These are phyloP conservation scores for Chlamydomonas eustigma DNA, from an alignment of 139 green algal species.

Conservation along the genomic window DNA sequence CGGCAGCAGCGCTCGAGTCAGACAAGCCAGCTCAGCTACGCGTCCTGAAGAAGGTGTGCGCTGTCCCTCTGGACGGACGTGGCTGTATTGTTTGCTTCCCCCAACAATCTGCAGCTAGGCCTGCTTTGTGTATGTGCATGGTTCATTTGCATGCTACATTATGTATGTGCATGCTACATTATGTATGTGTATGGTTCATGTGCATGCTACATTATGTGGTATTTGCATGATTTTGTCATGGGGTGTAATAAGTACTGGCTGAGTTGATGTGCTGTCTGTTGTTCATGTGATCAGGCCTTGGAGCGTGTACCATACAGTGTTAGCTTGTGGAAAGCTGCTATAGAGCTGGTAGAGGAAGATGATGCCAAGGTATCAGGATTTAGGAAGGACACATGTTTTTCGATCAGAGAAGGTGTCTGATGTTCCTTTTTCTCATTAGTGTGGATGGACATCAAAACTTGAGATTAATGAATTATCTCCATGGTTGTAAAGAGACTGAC, in stretches of 20 bases:
- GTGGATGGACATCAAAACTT: no score
- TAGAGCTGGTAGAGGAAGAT: constrained; percentile 90
- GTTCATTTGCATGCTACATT: no score
- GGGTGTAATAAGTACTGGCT: no score
- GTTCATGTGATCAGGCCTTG: constrained; percentile 46
- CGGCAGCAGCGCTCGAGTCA: constrained; percentile 53
- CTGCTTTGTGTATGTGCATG: not conserved
- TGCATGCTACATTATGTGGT: no score
- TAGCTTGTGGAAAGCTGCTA: constrained; percentile 93
- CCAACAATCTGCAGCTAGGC: not conserved
- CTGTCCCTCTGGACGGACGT: not conserved
- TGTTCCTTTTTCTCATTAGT: no score
- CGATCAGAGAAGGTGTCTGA: no score
- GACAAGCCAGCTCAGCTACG: constrained; percentile 75
- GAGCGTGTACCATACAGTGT: constrained; percentile 85
- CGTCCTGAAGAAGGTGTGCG: constrained; percentile 83
- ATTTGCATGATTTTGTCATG: no score
- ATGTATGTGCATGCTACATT: not conserved
- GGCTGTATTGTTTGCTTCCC: not conserved
- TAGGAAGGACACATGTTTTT: no score
- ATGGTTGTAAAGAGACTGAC: no score
- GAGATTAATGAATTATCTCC: no score
- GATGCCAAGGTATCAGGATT: constrained; percentile 59
- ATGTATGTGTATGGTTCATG: not conserved
- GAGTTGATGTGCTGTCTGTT: not conserved